These are phyloP conservation scores for Pseudogymnoascus sp. DNA, from an alignment of 2,329 filamentous ascomycete species.

Conservation along the genomic window DNA sequence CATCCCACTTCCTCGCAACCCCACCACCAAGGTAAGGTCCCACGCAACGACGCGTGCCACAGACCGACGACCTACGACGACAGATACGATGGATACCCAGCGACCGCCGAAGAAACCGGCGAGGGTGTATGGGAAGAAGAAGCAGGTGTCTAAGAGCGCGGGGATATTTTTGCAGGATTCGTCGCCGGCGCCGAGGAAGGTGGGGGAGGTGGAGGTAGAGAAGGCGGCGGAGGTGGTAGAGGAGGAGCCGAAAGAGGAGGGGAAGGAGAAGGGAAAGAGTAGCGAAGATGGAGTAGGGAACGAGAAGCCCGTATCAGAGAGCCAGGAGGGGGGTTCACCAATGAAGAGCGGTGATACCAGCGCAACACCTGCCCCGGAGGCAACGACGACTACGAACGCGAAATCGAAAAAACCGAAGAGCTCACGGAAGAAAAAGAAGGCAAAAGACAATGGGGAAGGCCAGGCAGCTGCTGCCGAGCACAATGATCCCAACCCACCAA, in stretches of 20 bases:
- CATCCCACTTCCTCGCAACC: neutral
- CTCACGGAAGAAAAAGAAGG: neutral
- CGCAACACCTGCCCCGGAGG: neutral
- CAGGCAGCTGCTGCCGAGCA: neutral
- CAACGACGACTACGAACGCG: neutral
- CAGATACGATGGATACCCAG: constrained; percentile 1
- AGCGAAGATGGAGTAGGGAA: neutral
- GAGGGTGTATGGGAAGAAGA: constrained; percentile 9
- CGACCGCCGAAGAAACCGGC: neutral
- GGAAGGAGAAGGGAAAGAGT: neutral
- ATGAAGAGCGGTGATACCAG: neutral
- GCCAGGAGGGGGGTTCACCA: neutral
- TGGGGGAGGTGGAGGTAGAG: neutral
- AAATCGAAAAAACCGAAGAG: neutral
- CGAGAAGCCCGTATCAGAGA: neutral
- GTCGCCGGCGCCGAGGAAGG: neutral
- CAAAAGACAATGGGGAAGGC: neutral
- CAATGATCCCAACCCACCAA: neutral
- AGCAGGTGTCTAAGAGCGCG: neutral
- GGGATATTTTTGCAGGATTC: neutral
- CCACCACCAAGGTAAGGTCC: constrained; percentile 1
- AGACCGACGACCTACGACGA: neutral
- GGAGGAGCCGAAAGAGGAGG: neutral
- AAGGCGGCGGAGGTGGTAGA: neutral
- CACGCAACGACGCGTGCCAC: neutral